Base-by-base conservation (phyloP, 2,329 filamentous ascomycete genomes). In the Epichloe amarillans region DNA sequence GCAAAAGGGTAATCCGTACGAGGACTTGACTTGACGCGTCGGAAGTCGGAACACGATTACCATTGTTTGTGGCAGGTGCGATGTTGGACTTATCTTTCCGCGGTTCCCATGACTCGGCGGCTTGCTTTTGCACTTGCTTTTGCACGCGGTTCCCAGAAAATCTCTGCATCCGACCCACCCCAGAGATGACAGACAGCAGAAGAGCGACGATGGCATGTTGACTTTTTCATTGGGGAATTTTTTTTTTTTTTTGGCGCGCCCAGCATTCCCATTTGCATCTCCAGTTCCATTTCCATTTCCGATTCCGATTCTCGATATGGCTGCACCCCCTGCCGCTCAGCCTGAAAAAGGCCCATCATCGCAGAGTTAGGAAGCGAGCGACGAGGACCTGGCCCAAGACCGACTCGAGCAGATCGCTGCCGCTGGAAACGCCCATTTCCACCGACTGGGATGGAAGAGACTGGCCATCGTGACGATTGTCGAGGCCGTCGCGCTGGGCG, bases 371-470 rank as follows among this genome's bases (percentile, higher is more conserved):
- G 58, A 58, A 38, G 52, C 54, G 46, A 59, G 56, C 54, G 61
- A 60, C 54, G 61, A 60, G 45, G 61, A 63, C 43, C 44, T 61
- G 46, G 53, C 62, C 39, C 60, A 59, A 41, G 66, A 69, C 49
- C 57, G 66, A 39, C 67, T 73, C 39, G 67, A 68, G 58, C 63
- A 68, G 30, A 72, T 69, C 54, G 64, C 62, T 15, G 65, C 66
- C 12, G 58, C 67, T 50, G 74, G 73, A 50, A 61, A 65, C 46
- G 71, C 70, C 15, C 69, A 74, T 51, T 79, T 78, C 60, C 65
- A 75, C 55, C 71, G 72, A 39, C 69, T 79, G 23, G 75, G 75
- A 49, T 79, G 75, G 75, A 78, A 77, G 61, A 73, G 75, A 12
- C 68, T 79, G 36, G 76, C 74, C 2, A 63, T 78, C 21, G 70